These are phyloP conservation scores for Ephemerocybe angulata DNA, from an alignment of 768 basidiomycete species.

Conservation along the genomic window DNA sequence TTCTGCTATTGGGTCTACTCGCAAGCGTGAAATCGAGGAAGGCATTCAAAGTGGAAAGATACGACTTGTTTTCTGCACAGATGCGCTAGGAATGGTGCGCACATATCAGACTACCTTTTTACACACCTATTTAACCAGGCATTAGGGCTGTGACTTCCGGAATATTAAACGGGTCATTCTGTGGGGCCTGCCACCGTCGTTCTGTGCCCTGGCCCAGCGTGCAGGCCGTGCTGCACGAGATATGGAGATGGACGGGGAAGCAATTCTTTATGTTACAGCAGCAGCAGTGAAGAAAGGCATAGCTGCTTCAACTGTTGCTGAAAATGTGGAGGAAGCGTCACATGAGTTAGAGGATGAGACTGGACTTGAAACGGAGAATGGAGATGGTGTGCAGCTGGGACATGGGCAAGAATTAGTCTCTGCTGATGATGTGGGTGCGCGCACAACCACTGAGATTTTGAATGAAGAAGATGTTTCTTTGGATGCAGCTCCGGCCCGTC, in stretches of 20 bases:
- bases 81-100: conserved; percentile 26
- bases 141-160: conserved; percentile 5
- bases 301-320: background rate
- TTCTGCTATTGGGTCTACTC: conserved; percentile 16
- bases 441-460: too few relatives aligned
- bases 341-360: background rate
- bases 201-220: conserved; percentile 19
- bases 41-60: conserved; percentile 11
- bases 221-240: conserved; percentile 17
- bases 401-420: too few relatives aligned
- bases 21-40: conserved; percentile 17
- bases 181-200: conserved; percentile 19
- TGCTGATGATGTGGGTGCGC: too few relatives aligned
- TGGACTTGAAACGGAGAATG: background rate
- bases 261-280: conserved; percentile 11
- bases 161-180: conserved; percentile 11
- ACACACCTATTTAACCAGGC: background rate
- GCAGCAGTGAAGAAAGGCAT: conserved; percentile 9
- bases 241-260: conserved; percentile 11
- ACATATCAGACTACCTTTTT: background rate
- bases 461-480: background rate
- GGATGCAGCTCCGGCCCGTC: too few relatives aligned
- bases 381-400: background rate
- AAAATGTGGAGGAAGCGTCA: background rate
- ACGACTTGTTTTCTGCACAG: conserved; percentile 20